Conservation (phyloP, 2,329 filamentous ascomycete genomes). For the Neonectria magnoliae region DNA sequence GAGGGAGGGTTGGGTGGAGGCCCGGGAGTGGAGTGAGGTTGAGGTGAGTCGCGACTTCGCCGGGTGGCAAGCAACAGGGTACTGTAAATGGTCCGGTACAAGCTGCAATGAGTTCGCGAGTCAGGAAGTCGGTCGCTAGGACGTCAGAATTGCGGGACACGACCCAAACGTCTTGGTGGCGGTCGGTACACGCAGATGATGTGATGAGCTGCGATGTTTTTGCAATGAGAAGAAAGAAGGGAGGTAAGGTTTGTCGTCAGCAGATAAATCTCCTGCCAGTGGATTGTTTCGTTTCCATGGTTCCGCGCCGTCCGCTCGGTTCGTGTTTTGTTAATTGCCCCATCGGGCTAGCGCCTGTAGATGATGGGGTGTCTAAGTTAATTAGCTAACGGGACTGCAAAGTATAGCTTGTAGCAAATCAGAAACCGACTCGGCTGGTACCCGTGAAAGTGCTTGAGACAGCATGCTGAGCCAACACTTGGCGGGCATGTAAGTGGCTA, state of each 20-base stretch:
- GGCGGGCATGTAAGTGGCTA: too few relatives aligned
- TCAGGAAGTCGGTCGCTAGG: not conserved
- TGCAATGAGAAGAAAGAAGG: slow-evolving; percentile 1
- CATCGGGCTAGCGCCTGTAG: not conserved
- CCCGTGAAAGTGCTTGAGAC: too few relatives aligned
- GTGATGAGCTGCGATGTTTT: not conserved
- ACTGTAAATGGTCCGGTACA: not conserved
- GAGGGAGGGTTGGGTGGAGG: not conserved
- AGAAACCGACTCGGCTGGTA: not conserved
- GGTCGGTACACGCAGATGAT: not conserved
- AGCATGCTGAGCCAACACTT: too few relatives aligned
- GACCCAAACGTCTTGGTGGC: not conserved
- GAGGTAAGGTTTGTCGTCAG: not conserved
- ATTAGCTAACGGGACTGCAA: too few relatives aligned
- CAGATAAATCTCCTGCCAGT: not conserved
- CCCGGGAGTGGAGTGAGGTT: not conserved
- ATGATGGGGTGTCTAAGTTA: too few relatives aligned
- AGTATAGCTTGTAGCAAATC: not conserved
- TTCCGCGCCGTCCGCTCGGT: slow-evolving; percentile 7
- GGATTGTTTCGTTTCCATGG: not conserved
- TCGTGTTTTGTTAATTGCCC: slow-evolving; percentile 11
- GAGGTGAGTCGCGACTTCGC: not conserved
- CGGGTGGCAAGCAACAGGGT: slow-evolving; percentile 3
- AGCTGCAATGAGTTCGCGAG: not conserved
- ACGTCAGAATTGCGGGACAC: not conserved